These are phyloP conservation scores for Draba incana DNA, from an alignment of 345 rosid genomes.

Conservation along the genomic window DNA sequence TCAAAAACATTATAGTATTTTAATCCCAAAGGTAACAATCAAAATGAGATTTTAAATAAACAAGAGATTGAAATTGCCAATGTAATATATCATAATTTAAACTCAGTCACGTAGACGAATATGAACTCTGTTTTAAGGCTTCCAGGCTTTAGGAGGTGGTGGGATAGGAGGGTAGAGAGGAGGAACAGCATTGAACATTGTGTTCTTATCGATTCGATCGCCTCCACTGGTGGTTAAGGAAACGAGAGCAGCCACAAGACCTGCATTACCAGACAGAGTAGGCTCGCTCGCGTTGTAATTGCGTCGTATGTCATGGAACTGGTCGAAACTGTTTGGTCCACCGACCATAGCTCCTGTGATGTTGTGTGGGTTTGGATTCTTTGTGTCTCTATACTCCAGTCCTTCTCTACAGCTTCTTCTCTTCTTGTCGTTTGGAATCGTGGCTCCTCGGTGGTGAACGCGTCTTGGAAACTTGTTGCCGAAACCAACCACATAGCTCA, in stretches of 20 bases:
- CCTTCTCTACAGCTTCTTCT: constrained; percentile 78
- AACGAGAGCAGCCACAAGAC: constrained; percentile 75
- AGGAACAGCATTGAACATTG: constrained; percentile 71
- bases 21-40: neutral
- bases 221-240: constrained; percentile 69
- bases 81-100: neutral
- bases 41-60: neutral
- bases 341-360: constrained; percentile 90
- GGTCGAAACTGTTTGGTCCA: constrained; percentile 74
- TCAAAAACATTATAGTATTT: neutral
- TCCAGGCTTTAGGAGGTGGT: constrained; percentile 88
- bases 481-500: constrained; percentile 85
- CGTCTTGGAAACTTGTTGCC: constrained; percentile 72
- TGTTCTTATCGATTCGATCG: constrained; percentile 56
- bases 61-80: constrained; percentile 1
- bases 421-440: constrained; percentile 59
- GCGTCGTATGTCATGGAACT: constrained; percentile 58
- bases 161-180: constrained; percentile 74
- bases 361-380: constrained; percentile 64
- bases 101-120: neutral
- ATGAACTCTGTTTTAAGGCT: constrained; percentile 40
- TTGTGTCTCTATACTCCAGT: constrained; percentile 62
- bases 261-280: constrained; percentile 79
- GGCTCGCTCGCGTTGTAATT: constrained; percentile 75
- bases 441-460: constrained; percentile 83